Conservation (phyloP, 441 rosid species). For the Bocquillonia castaneifolia region DNA sequence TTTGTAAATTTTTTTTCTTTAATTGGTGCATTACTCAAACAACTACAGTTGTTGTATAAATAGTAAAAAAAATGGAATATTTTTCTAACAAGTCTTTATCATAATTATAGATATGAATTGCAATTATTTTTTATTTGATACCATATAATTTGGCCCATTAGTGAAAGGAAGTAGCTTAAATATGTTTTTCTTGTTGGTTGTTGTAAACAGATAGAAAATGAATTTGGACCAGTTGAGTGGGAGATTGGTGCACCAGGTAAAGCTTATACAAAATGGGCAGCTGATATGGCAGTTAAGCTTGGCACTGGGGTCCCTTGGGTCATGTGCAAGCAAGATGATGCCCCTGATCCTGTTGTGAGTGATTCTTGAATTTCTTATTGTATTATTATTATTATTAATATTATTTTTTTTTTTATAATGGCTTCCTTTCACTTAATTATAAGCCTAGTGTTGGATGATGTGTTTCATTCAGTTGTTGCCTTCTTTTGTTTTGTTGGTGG, state of each 20-base stretch:
- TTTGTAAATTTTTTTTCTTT: slow-evolving; percentile 26
- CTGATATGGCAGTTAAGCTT: slow-evolving; percentile 85
- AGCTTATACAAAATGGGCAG: slow-evolving; percentile 83
- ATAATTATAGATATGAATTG: slow-evolving; percentile 8
- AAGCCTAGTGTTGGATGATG: slow-evolving; percentile 12
- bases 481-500: slow-evolving; percentile 20
- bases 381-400: too few species aligned
- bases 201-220: slow-evolving; percentile 79
- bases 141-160: neutral
- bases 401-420: slow-evolving; percentile 18
- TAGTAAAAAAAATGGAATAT: neutral
- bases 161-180: neutral
- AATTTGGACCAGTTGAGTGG: slow-evolving; percentile 81
- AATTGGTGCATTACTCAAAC: slow-evolving; percentile 9
- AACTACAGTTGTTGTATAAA: neutral
- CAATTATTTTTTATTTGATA: slow-evolving; percentile 1
- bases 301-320: slow-evolving; percentile 97
- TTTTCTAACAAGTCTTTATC: slow-evolving; percentile 1
- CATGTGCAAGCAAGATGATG: slow-evolving; percentile 99
- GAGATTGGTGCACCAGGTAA: slow-evolving; percentile 69
- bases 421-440: slow-evolving; percentile 21
- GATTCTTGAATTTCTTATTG: too few species aligned
- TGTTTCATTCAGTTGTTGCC: slow-evolving; percentile 3
- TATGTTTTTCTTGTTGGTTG: slow-evolving; percentile 14
- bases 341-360: slow-evolving; percentile 79